These are phyloP conservation scores for Ampelomyces quisqualis DNA, from an alignment of 2,329 filamentous ascomycete species.

Conservation along the genomic window DNA sequence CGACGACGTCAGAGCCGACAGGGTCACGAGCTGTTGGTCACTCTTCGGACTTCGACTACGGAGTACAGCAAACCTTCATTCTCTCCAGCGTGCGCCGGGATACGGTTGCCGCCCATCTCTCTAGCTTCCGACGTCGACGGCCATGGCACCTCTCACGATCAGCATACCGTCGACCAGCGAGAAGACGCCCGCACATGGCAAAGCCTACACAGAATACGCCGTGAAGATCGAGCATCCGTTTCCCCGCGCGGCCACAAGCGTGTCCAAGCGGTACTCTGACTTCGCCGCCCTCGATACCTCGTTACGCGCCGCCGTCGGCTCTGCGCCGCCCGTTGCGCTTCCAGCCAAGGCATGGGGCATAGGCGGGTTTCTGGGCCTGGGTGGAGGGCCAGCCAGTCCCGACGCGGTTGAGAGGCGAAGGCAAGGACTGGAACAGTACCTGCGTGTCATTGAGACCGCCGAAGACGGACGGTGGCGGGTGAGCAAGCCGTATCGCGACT, in stretches of 20 bases:
- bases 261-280: constrained; percentile 81
- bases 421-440: constrained; percentile 66
- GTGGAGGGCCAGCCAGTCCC: constrained; percentile 63
- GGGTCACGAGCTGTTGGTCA: no score
- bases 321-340: constrained; percentile 65
- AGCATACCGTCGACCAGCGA: constrained; percentile 53
- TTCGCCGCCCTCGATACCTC: constrained; percentile 67
- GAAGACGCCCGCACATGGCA: constrained; percentile 51
- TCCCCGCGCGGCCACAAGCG: constrained; percentile 71
- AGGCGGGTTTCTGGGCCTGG: constrained; percentile 50
- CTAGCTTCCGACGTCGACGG: no score
- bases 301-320: constrained; percentile 61
- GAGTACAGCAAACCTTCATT: no score
- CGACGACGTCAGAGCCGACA: no score
- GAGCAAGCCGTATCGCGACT: constrained; percentile 69
- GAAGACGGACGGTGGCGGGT: constrained; percentile 77
- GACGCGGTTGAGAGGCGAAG: constrained; percentile 72
- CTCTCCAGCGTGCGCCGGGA: no score
- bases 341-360: constrained; percentile 73
- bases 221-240: constrained; percentile 74
- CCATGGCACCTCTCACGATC: constrained; percentile 51
- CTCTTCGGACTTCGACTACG: no score
- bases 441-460: constrained; percentile 68
- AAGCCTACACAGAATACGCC: constrained; percentile 76
- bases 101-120: no score